These are phyloP conservation scores for Sapria himalayana DNA, from an alignment of 345 rosid genomes.

Conservation along the genomic window DNA sequence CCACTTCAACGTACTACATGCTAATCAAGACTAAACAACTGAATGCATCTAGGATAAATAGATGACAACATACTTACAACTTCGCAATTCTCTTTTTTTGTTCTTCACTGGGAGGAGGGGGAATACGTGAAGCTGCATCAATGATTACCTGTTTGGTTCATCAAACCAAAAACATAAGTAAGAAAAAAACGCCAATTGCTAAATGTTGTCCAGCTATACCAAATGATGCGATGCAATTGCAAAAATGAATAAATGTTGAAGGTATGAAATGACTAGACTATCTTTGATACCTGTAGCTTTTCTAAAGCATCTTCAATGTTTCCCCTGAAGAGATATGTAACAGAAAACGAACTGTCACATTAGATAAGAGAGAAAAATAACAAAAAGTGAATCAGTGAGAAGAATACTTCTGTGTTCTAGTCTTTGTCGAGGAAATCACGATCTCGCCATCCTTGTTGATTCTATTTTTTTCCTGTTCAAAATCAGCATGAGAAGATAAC, in stretches of 20 bases:
- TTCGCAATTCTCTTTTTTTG: slow-evolving; percentile 81
- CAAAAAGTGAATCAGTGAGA: slow-evolving; percentile 8
- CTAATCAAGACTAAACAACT: no score
- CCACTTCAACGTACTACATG: no score
- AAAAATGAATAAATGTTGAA: neutral
- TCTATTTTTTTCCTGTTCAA: slow-evolving; percentile 74
- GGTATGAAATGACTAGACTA: neutral
- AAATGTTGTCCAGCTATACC: neutral
- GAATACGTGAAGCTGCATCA: slow-evolving; percentile 79
- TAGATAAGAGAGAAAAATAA: neutral
- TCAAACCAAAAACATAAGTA: neutral
- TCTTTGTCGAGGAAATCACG: slow-evolving; percentile 83
- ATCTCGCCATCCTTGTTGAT: slow-evolving; percentile 94
- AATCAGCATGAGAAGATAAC: slow-evolving; percentile 4
- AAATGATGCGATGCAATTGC: neutral
- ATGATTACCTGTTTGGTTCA: slow-evolving; percentile 47
- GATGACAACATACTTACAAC: no score
- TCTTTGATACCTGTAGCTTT: slow-evolving; percentile 54
- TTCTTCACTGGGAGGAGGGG: slow-evolving; percentile 96
- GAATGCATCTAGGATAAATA: no score
- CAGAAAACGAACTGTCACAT: slow-evolving; percentile 4
- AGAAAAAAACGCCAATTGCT: neutral
- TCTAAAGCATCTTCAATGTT: slow-evolving; percentile 74
- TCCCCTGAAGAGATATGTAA: slow-evolving; percentile 34
- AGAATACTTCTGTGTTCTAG: slow-evolving; percentile 72